Evolutionary conservation across 164 flowering plant genomes (phyloP).

Genomic region (Aristolochia fimbriata): DNA sequence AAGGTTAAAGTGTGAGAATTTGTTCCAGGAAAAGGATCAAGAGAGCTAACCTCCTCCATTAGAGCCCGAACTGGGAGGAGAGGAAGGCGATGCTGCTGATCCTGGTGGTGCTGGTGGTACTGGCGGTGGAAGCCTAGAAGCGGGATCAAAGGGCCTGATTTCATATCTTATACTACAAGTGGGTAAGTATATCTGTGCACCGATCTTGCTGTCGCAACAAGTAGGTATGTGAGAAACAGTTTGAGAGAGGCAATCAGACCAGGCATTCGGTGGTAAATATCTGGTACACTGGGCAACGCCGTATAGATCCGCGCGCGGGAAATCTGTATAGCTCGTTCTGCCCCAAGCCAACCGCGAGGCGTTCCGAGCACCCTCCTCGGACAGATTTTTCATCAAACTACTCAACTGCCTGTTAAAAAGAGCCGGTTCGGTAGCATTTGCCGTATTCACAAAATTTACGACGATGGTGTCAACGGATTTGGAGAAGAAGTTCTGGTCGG

Average conservation of each 20-base stretch:
- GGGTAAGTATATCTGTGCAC: background rate
- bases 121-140: background rate
- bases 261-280: background rate
- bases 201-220: conserved; percentile 1
- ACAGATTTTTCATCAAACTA: conserved; percentile 1
- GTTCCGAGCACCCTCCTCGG: background rate
- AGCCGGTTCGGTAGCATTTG: background rate
- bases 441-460: no score
- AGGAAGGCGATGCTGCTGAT: background rate
- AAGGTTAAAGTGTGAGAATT: no score
- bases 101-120: background rate
- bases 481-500: conserved; percentile 3
- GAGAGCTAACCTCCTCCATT: background rate
- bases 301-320: background rate
- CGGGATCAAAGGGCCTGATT: background rate
- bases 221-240: background rate
- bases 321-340: background rate
- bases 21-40: no score
- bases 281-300: conserved; percentile 11
- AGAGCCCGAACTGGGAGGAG: background rate
- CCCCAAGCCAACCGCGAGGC: background rate
- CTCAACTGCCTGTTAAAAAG: background rate
- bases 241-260: background rate
- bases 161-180: conserved; percentile 9
- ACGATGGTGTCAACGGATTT: background rate